Base-by-base conservation (phyloP, 495 filamentous ascomycete genomes). In the Chaetomium fimeti region DNA sequence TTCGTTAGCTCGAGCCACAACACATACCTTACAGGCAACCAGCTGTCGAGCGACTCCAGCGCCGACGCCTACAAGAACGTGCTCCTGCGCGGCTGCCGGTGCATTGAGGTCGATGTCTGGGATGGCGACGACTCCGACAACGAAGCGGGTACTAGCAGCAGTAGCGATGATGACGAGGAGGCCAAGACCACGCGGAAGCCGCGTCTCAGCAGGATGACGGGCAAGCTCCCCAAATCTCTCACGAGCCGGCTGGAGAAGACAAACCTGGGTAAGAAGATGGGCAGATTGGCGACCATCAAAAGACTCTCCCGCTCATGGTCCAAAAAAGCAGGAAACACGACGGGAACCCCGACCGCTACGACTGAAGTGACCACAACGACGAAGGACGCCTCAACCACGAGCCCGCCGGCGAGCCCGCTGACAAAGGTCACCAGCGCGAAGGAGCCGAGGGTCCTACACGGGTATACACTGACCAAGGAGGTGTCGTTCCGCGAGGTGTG, bases 41-140 rank as follows among this genome's bases (percentile, higher is more conserved):
- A 98, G 76, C 82, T 98, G 12, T 94, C 87, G 62, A 92, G 91
- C 66, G 85, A 89, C 62, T 87, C 90, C 38, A 92, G 88, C 62
- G 87, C 88, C 1, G 89, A 89, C 57, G 87, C 89, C 22, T 98
- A 97, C 78, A 90, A 84, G 66, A 88, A 88, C 71, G 92, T 94
- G 71, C 84, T 97, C 40, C 76, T 87, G 12, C 83, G 87, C 25
- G 91, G 93, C n/a, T 94, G 93, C 66, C 86, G 93, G 20, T 97
- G 91, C 64, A 90, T 97, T 57, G 93, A 97, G 77, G 92, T 98
- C 64, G 93, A 98, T 69, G 91, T 97, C 9, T 96, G 92, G 91
- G 90, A 98, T 72, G 93, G 93, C 15, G 85, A 91, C 13, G 65
- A 58, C 13, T 75, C 75, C 22, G 77, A 77, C 28, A 64, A 71